Evolutionary conservation across 495 filamentous ascomycete species (phyloP).

Genomic region (Lophium mytilinum): DNA sequence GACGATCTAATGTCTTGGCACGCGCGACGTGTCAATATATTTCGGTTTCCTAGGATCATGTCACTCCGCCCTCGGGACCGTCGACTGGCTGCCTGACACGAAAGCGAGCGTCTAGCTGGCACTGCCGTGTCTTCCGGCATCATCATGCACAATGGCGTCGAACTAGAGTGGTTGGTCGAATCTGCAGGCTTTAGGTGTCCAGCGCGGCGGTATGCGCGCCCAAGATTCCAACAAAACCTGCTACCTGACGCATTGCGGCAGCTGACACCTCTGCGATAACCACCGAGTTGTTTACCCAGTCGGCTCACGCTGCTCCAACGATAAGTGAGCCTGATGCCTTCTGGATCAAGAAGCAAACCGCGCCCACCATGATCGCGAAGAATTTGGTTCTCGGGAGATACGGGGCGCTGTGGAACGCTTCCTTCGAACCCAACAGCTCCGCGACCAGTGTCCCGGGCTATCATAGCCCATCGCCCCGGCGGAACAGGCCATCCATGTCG

Average conservation of each 20-base stretch:
- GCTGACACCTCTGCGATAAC: neutral
- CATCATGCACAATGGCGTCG: neutral
- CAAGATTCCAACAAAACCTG: neutral
- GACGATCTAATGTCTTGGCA: neutral
- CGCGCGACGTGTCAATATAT: conserved; percentile 5
- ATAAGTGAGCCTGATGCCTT: too few relatives aligned
- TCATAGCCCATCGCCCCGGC: too few relatives aligned
- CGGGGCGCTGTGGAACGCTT: too few relatives aligned
- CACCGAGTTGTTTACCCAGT: too few relatives aligned
- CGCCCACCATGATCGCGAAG: too few relatives aligned
- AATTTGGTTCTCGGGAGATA: too few relatives aligned
- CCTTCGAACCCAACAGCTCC: too few relatives aligned
- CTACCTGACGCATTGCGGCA: neutral
- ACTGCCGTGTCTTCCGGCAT: neutral
- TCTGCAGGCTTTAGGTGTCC: neutral
- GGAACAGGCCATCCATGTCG: too few relatives aligned
- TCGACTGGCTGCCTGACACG: neutral
- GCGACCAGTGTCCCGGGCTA: too few relatives aligned
- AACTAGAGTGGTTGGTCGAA: neutral
- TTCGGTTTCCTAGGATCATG: neutral
- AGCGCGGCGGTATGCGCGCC: neutral
- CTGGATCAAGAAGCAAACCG: too few relatives aligned
- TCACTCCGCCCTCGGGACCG: neutral
- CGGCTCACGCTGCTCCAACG: too few relatives aligned
- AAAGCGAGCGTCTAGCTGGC: neutral